A percentile compares a stretch with the other conserved stretches of the same genome.
These are phyloP conservation scores for Penicillium frequentans DNA, from an alignment of 2,329 filamentous ascomycete genomes.

Conservation along the genomic window DNA sequence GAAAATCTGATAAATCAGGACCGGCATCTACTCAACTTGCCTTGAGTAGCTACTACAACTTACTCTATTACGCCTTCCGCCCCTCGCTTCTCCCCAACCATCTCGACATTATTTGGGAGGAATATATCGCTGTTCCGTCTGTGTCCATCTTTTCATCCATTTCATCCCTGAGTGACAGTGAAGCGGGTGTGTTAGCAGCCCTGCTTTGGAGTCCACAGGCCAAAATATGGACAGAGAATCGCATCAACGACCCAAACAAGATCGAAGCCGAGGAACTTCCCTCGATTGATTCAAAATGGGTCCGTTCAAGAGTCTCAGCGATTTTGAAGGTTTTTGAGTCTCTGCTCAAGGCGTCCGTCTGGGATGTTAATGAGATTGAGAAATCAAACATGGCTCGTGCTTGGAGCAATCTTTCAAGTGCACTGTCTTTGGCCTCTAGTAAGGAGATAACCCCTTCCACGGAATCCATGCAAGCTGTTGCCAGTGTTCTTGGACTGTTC, in stretches of 20 bases:
- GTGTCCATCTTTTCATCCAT: slow-evolving; percentile 53
- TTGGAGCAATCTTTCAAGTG: slow-evolving; percentile 60
- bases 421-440: slow-evolving; percentile 61
- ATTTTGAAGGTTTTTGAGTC: slow-evolving; percentile 64
- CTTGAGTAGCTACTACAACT: slow-evolving; percentile 72
- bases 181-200: slow-evolving; percentile 69
- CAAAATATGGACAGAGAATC: slow-evolving; percentile 72
- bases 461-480: slow-evolving; percentile 79
- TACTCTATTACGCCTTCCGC: slow-evolving; percentile 80
- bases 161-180: slow-evolving; percentile 57
- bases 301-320: slow-evolving; percentile 67
- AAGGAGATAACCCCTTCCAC: slow-evolving; percentile 89
- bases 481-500: slow-evolving; percentile 68
- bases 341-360: slow-evolving; percentile 52
- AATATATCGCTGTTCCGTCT: slow-evolving; percentile 67
- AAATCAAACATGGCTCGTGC: slow-evolving; percentile 56
- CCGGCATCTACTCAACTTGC: slow-evolving; percentile 56
- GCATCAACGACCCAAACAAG: slow-evolving; percentile 62
- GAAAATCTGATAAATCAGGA: slow-evolving; percentile 52
- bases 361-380: slow-evolving; percentile 45
- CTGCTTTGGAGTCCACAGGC: slow-evolving; percentile 56
- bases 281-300: slow-evolving; percentile 80
- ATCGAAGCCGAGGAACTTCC: slow-evolving; percentile 75
- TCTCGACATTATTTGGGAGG: slow-evolving; percentile 76
- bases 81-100: slow-evolving; percentile 66